Conservation (phyloP, 2,329 filamentous ascomycete genomes). For the Simplicillium sp. region DNA sequence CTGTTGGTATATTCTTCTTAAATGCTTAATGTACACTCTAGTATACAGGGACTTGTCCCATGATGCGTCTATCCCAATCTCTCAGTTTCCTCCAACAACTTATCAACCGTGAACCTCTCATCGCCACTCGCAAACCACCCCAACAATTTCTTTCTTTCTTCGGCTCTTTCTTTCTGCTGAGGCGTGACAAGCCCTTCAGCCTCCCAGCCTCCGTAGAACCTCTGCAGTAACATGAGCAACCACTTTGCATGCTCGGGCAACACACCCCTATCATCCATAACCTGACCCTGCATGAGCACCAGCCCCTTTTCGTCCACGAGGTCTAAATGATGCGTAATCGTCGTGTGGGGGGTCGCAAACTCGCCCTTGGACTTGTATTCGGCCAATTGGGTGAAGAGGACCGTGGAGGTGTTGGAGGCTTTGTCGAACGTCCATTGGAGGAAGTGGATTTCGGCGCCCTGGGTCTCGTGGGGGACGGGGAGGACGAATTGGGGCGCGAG, state of each 20-base stretch:
- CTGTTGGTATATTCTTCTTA: too few species aligned
- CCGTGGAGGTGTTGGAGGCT: slow-evolving; percentile 53
- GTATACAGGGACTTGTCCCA: neutral
- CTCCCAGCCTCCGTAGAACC: slow-evolving; percentile 72
- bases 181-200: slow-evolving; percentile 24
- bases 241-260: slow-evolving; percentile 76
- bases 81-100: slow-evolving; percentile 82
- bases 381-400: slow-evolving; percentile 89
- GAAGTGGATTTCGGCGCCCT: slow-evolving; percentile 87
- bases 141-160: slow-evolving; percentile 60
- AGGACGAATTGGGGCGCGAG: slow-evolving; percentile 80
- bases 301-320: slow-evolving; percentile 63
- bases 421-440: slow-evolving; percentile 89
- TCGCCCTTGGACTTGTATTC: slow-evolving; percentile 89
- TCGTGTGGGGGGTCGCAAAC: slow-evolving; percentile 87
- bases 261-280: slow-evolving; percentile 68
- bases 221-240: slow-evolving; percentile 86
- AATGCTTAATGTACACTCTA: neutral
- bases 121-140: slow-evolving; percentile 78
- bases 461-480: slow-evolving; percentile 60
- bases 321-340: slow-evolving; percentile 84
- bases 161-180: slow-evolving; percentile 43
- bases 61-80: slow-evolving; percentile 44
- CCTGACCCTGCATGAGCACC: slow-evolving; percentile 76
- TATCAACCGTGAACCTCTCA: slow-evolving; percentile 69